A percentile compares a stretch with the other conserved stretches of the same genome.
phyloP scores from a whole-genome alignment of 768 basidiomycete genomes.

The Amanita pseudoporphyria region DNA sequence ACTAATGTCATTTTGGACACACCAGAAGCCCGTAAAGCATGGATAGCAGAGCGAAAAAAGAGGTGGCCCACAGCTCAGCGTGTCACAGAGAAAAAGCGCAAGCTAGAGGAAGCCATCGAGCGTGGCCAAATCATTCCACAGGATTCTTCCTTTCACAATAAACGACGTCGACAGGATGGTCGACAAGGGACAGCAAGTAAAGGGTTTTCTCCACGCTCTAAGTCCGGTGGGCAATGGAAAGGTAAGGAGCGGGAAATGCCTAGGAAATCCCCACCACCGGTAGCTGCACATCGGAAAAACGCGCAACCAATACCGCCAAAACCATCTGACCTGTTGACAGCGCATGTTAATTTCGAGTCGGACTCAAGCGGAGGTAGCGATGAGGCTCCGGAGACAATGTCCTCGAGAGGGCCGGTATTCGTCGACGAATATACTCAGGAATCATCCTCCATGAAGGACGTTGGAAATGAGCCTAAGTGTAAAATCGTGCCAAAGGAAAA shows the following conservation, averaged over 20 bases:
- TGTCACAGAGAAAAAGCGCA: slow-evolving; percentile 74
- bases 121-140: slow-evolving; percentile 61
- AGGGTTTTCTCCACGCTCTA: too few relatives aligned
- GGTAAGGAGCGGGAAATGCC: background rate
- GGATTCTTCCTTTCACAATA: slow-evolving; percentile 28
- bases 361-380: slow-evolving; percentile 28
- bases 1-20: slow-evolving; percentile 71
- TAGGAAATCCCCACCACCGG: too few relatives aligned
- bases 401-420: slow-evolving; percentile 34
- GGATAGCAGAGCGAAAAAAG: slow-evolving; percentile 84
- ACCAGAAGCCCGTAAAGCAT: slow-evolving; percentile 71
- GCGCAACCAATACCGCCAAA: background rate
- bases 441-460: background rate
- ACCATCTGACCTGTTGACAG: background rate
- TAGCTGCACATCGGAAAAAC: too few relatives aligned
- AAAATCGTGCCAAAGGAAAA: background rate
- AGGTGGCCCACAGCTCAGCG: slow-evolving; percentile 69
- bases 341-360: background rate
- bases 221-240: background rate
- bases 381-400: slow-evolving; percentile 45
- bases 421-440: background rate
- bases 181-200: slow-evolving; percentile 8
- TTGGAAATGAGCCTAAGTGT: background rate
- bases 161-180: slow-evolving; percentile 33
- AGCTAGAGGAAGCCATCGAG: slow-evolving; percentile 68